A percentile compares a stretch with the other conserved stretches of the same genome.
Conservation (phyloP, 2,329 filamentous ascomycete species). For the Rutstroemia sp. region DNA sequence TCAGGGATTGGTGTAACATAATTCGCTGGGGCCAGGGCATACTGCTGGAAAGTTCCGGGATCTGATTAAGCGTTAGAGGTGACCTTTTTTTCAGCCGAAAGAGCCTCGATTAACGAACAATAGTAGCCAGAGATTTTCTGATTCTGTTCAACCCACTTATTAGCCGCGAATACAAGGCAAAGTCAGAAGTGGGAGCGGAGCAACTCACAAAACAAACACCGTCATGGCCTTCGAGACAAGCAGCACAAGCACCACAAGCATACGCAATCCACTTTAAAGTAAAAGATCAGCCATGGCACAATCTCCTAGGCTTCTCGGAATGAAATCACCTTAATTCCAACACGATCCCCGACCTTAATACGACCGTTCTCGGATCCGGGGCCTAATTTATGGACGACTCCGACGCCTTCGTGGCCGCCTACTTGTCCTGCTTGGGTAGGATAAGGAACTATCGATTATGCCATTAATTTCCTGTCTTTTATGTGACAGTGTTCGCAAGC, state of each 20-base stretch:
- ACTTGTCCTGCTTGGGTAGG: constrained; percentile 55
- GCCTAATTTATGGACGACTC: constrained; percentile 57
- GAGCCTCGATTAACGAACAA: constrained; percentile 29
- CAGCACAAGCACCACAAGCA: constrained; percentile 45
- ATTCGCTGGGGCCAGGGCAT: constrained; percentile 53
- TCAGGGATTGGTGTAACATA: constrained; percentile 67
- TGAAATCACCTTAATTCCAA: constrained; percentile 55
- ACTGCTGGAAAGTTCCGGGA: constrained; percentile 68
- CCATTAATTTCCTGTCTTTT: constrained; percentile 34
- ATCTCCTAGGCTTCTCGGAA: neutral
- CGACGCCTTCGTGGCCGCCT: constrained; percentile 64
- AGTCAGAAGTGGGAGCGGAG: neutral
- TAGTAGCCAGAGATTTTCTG: constrained; percentile 58
- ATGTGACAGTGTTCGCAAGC: constrained; percentile 5
- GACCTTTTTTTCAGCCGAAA: neutral
- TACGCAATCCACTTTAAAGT: constrained; percentile 42
- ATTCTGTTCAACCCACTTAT: constrained; percentile 28
- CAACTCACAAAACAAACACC: constrained; percentile 55
- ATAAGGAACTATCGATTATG: constrained; percentile 39
- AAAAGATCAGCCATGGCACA: neutral
- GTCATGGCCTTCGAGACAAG: constrained; percentile 49
- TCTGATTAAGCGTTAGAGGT: constrained; percentile 14
- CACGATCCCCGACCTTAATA: constrained; percentile 58
- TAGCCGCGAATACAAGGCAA: constrained; percentile 4
- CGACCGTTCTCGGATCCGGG: constrained; percentile 46